Percentiles rank a stretch among this genome's conserved stretches.
Evolutionary conservation across 352 stramenopile species (phyloP).

Genomic region (Phytopythium mirpurense): DNA sequence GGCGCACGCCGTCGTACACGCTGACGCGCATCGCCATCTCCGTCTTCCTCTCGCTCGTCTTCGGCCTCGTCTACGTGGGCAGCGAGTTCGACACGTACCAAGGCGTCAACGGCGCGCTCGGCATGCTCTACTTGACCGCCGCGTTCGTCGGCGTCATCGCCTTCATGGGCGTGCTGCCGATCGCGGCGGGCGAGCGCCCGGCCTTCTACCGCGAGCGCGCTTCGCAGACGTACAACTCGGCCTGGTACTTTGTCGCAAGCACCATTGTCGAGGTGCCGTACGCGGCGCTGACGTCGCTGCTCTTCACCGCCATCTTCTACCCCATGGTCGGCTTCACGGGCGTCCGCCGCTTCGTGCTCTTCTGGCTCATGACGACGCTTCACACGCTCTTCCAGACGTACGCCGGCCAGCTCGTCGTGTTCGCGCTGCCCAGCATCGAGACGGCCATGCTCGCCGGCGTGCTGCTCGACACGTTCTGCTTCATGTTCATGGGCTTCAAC

Average conservation of each 20-base stretch:
- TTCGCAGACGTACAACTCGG: constrained; percentile 76
- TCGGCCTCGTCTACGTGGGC: constrained; percentile 50
- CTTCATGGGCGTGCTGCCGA: constrained; percentile 58
- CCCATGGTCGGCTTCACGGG: constrained; percentile 34
- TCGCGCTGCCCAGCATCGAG: constrained; percentile 17
- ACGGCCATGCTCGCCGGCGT: constrained; percentile 15
- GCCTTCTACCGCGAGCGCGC: constrained; percentile 85
- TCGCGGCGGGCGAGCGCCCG: constrained; percentile 69
- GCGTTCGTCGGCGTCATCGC: constrained; percentile 67
- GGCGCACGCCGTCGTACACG: constrained; percentile 77
- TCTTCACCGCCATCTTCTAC: constrained; percentile 26
- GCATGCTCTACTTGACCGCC: constrained; percentile 65
- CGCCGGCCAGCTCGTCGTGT: constrained; percentile 18
- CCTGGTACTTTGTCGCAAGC: constrained; percentile 62
- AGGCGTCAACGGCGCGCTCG: constrained; percentile 29
- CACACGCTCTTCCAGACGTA: constrained; percentile 23
- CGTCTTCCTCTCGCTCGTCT: constrained; percentile 60
- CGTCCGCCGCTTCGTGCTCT: constrained; percentile 14
- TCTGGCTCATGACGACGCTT: constrained; percentile 21
- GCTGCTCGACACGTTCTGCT: constrained; percentile 21
- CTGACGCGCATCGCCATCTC: constrained; percentile 59
- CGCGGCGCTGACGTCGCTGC: constrained; percentile 29
- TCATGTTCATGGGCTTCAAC: constrained; percentile 34
- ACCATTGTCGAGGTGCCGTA: constrained; percentile 56
- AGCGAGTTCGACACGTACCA: constrained; percentile 28